These are phyloP conservation scores for Boletus rufocinnamomeus DNA, from an alignment of 768 basidiomycete species.

Conservation along the genomic window DNA sequence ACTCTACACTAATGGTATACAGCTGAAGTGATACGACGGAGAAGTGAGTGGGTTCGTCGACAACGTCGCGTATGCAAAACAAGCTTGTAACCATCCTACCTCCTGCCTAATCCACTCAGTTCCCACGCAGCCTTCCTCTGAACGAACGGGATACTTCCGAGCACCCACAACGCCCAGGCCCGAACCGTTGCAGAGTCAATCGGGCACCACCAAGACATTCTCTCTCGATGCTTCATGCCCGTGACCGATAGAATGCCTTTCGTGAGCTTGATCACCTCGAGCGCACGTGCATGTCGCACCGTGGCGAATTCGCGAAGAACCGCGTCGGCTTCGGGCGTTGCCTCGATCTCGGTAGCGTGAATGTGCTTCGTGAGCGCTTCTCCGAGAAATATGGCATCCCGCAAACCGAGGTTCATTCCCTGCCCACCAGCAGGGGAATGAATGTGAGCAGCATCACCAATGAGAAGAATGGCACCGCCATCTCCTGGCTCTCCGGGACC, in stretches of 20 bases:
- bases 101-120: slow-evolving; percentile 25
- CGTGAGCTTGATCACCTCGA: slow-evolving; percentile 44
- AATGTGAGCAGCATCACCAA: slow-evolving; percentile 55
- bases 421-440: slow-evolving; percentile 58
- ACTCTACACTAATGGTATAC: too few species aligned
- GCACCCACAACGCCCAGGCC: slow-evolving; percentile 25
- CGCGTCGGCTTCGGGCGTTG: slow-evolving; percentile 27
- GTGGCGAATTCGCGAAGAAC: slow-evolving; percentile 39
- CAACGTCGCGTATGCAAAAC: too few species aligned
- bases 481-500: slow-evolving; percentile 7
- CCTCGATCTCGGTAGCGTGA: slow-evolving; percentile 8
- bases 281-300: slow-evolving; percentile 40
- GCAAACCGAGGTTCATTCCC: slow-evolving; percentile 61
- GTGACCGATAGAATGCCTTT: slow-evolving; percentile 34
- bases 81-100: too few species aligned
- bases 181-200: slow-evolving; percentile 31
- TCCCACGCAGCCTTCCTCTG: slow-evolving; percentile 19
- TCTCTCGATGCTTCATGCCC: slow-evolving; percentile 25
- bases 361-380: slow-evolving; percentile 43
- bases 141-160: slow-evolving; percentile 22
- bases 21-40: not conserved
- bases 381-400: slow-evolving; percentile 51
- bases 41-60: not conserved
- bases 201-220: slow-evolving; percentile 28
- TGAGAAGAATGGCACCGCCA: slow-evolving; percentile 29